Base-by-base conservation (phyloP, 2,329 filamentous ascomycete genomes). In the Monilinia aucupariae region DNA sequence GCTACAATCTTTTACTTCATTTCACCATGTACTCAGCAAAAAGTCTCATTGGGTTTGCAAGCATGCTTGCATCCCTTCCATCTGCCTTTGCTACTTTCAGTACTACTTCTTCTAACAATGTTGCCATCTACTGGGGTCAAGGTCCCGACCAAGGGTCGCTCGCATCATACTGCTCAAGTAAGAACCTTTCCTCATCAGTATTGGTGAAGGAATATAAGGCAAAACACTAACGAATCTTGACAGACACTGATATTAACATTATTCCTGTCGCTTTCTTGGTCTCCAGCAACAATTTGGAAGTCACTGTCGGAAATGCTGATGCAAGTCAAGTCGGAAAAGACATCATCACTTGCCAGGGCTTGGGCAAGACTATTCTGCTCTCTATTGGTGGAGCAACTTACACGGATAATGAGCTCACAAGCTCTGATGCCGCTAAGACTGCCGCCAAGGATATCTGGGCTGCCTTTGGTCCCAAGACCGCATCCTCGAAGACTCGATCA, bases 351-450 rank as follows among this genome's bases (percentile, higher is more conserved):
- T 63, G 61, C 30, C 61, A 63, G n/a, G 61, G 37, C n/a, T 13
- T 52, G 48, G 61, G 61, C 25, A 92, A 91, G 76, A 90, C 87
- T 1, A 86, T 92, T 68, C 73, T 90, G 54, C 79, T 92, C 12
- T 91, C 88, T 4, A 79, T 92, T 51, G 89, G 88, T 25, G 88
- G 89, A 45, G 84, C 84, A 1, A 87, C 85, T 0, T 89, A 90
- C 74, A 84, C 78, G 30, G 86, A 90, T 72, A 86, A 84, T 37
- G 87, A 86, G 34, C 90, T 90, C 77, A 70, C 74, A 49, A 81
- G 78, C 22, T 68, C 77, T 1, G 67, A 74, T 0, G 80, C 77
- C 0, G 87, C 88, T 6, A 73, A 78, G 25, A 72, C 76, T 1
- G 82, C 82, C 1, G 89, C 88, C 0, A 75, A 87, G 61, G 78